phyloP scores from a whole-genome alignment of 352 stramenopile species.

The Nothophytophthora sp. region DNA sequence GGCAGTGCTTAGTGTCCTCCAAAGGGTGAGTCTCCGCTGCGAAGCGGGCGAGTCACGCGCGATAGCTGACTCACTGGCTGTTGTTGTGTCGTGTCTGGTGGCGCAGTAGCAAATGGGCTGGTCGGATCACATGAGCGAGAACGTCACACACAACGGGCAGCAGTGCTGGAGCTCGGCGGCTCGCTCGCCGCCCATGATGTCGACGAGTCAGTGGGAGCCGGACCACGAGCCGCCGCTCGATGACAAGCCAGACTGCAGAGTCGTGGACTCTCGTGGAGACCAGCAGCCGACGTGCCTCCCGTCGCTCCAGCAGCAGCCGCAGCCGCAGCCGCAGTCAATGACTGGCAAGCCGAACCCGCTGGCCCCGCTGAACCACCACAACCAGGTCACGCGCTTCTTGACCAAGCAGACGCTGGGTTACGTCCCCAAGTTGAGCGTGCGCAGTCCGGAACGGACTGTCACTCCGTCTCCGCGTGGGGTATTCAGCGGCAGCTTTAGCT shows the following conservation, averaged over 20 bases:
- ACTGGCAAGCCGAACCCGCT: constrained; percentile 8
- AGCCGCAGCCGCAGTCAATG: neutral
- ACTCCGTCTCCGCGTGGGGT: constrained; percentile 18
- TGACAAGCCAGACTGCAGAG: constrained; percentile 9
- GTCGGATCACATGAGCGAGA: constrained; percentile 31
- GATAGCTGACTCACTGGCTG: no score
- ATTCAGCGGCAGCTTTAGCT: constrained; percentile 15
- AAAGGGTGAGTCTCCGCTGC: no score
- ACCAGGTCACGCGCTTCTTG: constrained; percentile 61
- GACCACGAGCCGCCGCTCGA: constrained; percentile 28
- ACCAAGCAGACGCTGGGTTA: constrained; percentile 65
- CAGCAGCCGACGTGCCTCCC: constrained; percentile 1
- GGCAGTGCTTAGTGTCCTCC: no score
- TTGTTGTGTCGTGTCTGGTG: no score
- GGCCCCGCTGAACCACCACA: constrained; percentile 45
- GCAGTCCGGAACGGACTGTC: constrained; percentile 26
- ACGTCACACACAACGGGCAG: constrained; percentile 24
- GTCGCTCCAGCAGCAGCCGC: constrained; percentile 7
- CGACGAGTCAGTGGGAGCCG: constrained; percentile 27
- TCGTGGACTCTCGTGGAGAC: constrained; percentile 4
- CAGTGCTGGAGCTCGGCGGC: neutral
- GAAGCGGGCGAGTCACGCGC: neutral
- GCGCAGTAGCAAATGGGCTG: constrained; percentile 24
- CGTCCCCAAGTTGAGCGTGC: constrained; percentile 46
- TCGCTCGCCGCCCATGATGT: neutral